Base-by-base conservation (phyloP, 192 early-diverging fungal species). In the Coemansia sp. region DNA sequence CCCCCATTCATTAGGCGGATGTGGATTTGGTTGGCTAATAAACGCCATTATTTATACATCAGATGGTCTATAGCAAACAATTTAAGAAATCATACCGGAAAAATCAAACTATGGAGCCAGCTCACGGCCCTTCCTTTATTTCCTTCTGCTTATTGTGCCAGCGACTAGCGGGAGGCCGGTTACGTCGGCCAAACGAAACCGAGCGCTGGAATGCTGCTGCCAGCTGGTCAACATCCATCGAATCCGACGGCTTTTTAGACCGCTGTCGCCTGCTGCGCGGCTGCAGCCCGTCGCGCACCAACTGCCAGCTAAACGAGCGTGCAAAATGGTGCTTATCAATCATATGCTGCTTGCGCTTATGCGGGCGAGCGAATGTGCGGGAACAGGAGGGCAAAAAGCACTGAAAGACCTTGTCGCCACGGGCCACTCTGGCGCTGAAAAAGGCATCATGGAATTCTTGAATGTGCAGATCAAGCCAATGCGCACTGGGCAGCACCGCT, bases 401-500 rank as follows among this genome's bases (percentile, higher is more conserved):
- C 21, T 37, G 44, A 40, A 62, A 77, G 0, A 39, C 37, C 33
- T 54, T 56, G 35, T 77, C 73, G 10, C 55, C 59, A n/a, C 63
- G 55, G 14, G 59, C 58, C 13, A 63, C 50, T 13, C 60, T 35
- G 14, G 53, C 68, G 38, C 31, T 39, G 47, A 77, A 77, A 10
- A 70, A 70, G 12, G 61, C 63, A n/a, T 77, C 73, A 50, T 77
- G 73, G 30, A 16, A 41, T 41, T 77, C 73, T 28, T 69, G 63
- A 15, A 77, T 61, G 23, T 77, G 73, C 57, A 77, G 63, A 47
- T 70, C 73, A 54, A 77, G 59, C 73, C 73, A 77, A 40, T 70
- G 63, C n/a, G 68, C 40, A 52, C 63, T 63, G 48, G 73, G 73
- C n/a, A 77, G 50, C 12, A 70, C 42, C 16, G 67, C 66, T 16